phyloP scores from a whole-genome alignment of 441 rosid genomes.

The Capsella rubella region DNA sequence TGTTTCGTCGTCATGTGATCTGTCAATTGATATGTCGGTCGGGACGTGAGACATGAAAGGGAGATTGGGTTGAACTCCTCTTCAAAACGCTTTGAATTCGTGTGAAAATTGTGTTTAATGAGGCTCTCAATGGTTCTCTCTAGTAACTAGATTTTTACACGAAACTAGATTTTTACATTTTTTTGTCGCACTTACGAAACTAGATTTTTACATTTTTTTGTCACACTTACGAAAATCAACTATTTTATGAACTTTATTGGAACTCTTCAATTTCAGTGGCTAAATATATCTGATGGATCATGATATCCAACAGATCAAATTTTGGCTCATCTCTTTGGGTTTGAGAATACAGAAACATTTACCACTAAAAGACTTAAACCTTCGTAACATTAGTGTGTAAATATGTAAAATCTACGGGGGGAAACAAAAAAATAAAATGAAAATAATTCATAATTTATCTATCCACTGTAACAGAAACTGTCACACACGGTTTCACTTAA shows the following conservation, averaged over 20 bases:
- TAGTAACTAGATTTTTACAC: too few relatives aligned
- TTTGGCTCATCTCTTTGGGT: not conserved
- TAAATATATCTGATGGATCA: not conserved
- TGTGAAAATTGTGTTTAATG: not conserved
- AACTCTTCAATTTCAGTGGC: not conserved
- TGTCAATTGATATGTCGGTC: not conserved
- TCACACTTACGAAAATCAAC: not conserved
- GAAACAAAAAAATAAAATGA: not conserved
- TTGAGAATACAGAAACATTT: not conserved
- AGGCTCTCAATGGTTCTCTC: not conserved
- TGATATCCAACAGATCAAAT: not conserved
- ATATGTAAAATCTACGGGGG: not conserved
- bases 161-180: not conserved
- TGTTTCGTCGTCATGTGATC: not conserved
- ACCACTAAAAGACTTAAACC: not conserved
- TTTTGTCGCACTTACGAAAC: not conserved
- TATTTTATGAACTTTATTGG: not conserved
- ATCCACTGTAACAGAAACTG: not conserved
- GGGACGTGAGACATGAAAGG: not conserved
- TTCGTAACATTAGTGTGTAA: not conserved
- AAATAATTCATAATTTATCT: not conserved
- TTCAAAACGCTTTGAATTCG: not conserved
- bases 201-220: too few relatives aligned
- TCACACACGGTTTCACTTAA: slow-evolving; percentile 3
- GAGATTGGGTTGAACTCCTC: not conserved